A percentile compares a stretch with the other conserved stretches of the same genome.
Conservation (phyloP, 2,329 filamentous ascomycete genomes). For the Byssothecium circinans region DNA sequence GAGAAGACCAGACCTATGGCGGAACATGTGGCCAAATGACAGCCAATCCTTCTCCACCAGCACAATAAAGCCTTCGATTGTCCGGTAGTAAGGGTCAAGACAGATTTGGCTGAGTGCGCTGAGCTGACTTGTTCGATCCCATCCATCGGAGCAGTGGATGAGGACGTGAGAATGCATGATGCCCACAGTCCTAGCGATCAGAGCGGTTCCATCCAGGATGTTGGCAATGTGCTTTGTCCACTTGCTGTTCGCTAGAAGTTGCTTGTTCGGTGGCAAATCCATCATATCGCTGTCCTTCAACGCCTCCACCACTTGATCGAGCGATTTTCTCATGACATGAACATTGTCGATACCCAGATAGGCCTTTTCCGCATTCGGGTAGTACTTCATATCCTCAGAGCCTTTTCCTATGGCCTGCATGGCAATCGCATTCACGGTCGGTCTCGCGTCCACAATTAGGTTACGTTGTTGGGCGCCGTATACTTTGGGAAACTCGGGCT, state of each 20-base stretch:
- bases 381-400: constrained; percentile 97
- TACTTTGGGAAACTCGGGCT: constrained; percentile 49
- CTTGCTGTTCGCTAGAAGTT: constrained; percentile 77
- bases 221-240: constrained; percentile 90
- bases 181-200: constrained; percentile 85
- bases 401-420: constrained; percentile 93
- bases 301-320: constrained; percentile 84
- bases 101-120: constrained; percentile 90
- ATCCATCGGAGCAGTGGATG: constrained; percentile 97
- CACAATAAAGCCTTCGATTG: constrained; percentile 90
- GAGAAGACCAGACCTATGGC: constrained; percentile 83
- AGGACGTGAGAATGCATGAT: constrained; percentile 92
- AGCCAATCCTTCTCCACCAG: constrained; percentile 97
- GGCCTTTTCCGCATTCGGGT: constrained; percentile 85
- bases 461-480: constrained; percentile 90
- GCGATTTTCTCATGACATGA: constrained; percentile 92
- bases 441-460: constrained; percentile 92
- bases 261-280: constrained; percentile 76
- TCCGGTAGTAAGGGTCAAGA: constrained; percentile 93
- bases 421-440: constrained; percentile 88
- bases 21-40: constrained; percentile 97
- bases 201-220: constrained; percentile 78
- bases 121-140: constrained; percentile 95
- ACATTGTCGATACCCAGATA: constrained; percentile 98
- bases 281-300: constrained; percentile 92